Evolutionary conservation across 345 rosid species (phyloP).

Genomic region (Brassica incana): DNA sequence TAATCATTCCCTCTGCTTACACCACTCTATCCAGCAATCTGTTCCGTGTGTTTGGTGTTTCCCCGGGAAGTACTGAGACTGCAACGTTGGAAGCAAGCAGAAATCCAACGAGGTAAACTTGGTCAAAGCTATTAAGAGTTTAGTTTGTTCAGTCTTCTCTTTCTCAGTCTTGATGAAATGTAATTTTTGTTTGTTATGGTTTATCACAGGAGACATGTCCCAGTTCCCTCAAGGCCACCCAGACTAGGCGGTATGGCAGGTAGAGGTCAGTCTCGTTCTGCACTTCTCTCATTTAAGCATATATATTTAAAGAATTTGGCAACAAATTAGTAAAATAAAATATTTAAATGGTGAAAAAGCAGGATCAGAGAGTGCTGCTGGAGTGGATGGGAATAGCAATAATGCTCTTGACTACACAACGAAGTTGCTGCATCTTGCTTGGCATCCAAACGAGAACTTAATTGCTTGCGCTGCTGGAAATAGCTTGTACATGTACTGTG

Average conservation of each 20-base stretch:
- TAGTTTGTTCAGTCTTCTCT: background rate
- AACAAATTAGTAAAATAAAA: background rate
- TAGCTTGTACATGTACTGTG: background rate
- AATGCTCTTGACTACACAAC: background rate
- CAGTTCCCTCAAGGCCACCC: constrained; percentile 75
- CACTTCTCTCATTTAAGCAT: background rate
- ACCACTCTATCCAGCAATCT: constrained; percentile 60
- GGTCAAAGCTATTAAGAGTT: background rate
- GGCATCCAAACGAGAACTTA: background rate
- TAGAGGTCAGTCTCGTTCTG: constrained; percentile 63
- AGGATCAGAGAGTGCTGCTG: constrained; percentile 44
- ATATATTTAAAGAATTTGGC: background rate
- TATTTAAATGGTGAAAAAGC: constrained; percentile 38
- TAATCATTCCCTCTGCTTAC: background rate
- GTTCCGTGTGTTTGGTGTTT: constrained; percentile 90
- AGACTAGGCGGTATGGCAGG: constrained; percentile 59
- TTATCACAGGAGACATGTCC: constrained; percentile 76
- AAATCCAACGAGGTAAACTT: constrained; percentile 89
- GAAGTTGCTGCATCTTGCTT: background rate
- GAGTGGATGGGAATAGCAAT: background rate
- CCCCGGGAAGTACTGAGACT: constrained; percentile 73
- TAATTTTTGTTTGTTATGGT: constrained; percentile 6
- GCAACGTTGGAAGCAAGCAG: constrained; percentile 98
- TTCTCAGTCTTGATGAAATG: background rate
- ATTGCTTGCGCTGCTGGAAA: background rate